Evolutionary conservation across 768 basidiomycete genomes (phyloP).

Genomic region (Amanita brunnescens): DNA sequence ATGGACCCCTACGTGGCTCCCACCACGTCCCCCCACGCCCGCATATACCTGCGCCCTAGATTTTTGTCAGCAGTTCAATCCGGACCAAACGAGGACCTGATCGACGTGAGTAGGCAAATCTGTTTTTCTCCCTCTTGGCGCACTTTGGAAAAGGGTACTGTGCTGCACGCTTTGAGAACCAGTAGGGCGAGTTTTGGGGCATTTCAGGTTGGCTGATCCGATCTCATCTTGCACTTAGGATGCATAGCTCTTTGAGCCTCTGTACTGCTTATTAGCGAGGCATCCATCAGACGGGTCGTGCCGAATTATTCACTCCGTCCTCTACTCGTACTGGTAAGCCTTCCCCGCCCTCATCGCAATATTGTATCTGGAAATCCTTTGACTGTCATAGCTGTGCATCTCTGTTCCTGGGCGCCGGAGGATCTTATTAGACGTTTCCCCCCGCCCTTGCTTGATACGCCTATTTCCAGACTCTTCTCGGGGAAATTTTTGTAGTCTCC

Average conservation of each 20-base stretch:
- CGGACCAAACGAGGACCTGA: conserved; percentile 64
- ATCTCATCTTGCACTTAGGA: conserved; percentile 15
- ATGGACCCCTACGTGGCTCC: conserved; percentile 27
- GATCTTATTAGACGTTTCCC: no score
- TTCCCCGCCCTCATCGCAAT: no score
- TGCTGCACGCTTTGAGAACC: no score
- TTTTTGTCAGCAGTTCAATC: conserved; percentile 58
- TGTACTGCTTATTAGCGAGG: conserved; percentile 51
- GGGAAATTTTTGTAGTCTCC: no score
- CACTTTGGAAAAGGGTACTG: conserved; percentile 31
- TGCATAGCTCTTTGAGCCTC: conserved; percentile 38
- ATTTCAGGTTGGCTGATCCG: conserved; percentile 8
- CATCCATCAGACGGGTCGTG: conserved; percentile 49
- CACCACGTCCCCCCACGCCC: conserved; percentile 34
- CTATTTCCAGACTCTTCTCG: conserved; percentile 64
- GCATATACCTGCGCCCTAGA: conserved; percentile 35
- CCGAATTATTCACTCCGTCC: conserved; percentile 67
- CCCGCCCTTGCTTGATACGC: conserved; percentile 49
- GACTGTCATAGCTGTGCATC: background rate
- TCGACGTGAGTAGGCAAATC: conserved; percentile 45
- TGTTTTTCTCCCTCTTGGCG: background rate
- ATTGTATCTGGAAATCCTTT: no score
- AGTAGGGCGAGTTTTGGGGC: no score
- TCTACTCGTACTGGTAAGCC: no score
- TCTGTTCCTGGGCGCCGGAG: no score